These are phyloP conservation scores for Meyerozyma elateridarum DNA, from an alignment of 1,139 yeast genomes.

Conservation along the genomic window DNA sequence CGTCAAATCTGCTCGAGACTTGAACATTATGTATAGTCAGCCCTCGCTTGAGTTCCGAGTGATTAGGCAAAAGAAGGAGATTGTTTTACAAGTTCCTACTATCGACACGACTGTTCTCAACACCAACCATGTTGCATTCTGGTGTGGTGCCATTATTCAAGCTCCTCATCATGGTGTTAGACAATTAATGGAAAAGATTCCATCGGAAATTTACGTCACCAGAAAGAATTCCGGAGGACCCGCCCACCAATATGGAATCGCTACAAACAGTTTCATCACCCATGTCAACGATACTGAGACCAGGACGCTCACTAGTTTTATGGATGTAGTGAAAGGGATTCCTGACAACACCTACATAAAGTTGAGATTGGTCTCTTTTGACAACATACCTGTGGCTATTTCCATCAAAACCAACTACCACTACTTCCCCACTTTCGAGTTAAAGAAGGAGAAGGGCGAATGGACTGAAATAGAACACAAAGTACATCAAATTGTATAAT, in stretches of 20 bases:
- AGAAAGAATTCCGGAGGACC: conserved; percentile 77
- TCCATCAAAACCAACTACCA: conserved; percentile 86
- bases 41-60: conserved; percentile 53
- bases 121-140: conserved; percentile 64
- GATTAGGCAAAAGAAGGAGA: conserved; percentile 47
- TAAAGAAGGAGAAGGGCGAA: conserved; percentile 44
- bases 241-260: conserved; percentile 77
- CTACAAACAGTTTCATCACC: conserved; percentile 78
- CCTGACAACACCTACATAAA: conserved; percentile 81
- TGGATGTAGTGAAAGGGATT: conserved; percentile 56
- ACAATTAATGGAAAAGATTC: conserved; percentile 71
- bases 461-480: conserved; percentile 47
- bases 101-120: conserved; percentile 50
- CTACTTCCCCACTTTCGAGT: conserved; percentile 79
- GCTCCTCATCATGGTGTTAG: conserved; percentile 48
- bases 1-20: conserved; percentile 64
- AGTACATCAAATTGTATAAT: conserved; percentile 2
- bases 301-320: conserved; percentile 60
- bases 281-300: conserved; percentile 81
- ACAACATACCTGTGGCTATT: conserved; percentile 79
- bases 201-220: conserved; percentile 79
- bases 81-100: conserved; percentile 62
- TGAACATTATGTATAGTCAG: conserved; percentile 48
- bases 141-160: conserved; percentile 71
- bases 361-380: conserved; percentile 76